Evolutionary conservation across 73 alveolate genomes (phyloP), one percentile per base, ranked within the genome.

Genomic region (Halteria grandinella): DNA sequence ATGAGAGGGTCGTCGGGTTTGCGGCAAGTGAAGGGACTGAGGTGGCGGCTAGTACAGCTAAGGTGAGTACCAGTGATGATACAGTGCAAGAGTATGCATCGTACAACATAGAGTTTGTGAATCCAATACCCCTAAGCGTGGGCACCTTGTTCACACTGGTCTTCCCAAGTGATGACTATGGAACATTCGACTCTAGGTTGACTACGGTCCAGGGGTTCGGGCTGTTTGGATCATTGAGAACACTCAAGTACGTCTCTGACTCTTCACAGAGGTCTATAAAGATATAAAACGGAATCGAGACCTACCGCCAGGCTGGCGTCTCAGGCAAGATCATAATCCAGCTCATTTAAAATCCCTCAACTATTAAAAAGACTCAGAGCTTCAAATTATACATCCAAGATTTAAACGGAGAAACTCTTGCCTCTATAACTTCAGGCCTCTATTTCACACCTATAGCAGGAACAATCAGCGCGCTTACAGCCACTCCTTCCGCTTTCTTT

Each of bases 151-250:
- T 66, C 1, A 44, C 64, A 25, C 69, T 66, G 6, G 50, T 28
- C 2, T 66, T 66, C 36, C 80, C 80, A 1, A 20, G 17, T 6
- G 18, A 66, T 27, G 29, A 45, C 31, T n/a, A n/a, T n/a, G n/a
- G n/a, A n/a, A 47, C 51, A 18, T 44, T 66, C 17, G 80, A 66
- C 14, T 45, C 28, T 1, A 66, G 29, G 15, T 25, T 47, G n/a
- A 17, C 51, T 25, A 40, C 51, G n/a, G 80, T 66, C 6, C 29
- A 66, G 32, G 80, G 80, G 15, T 66, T 44, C 28, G 80, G 80
- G 21, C 29, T 66, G 15, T 47, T 66, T 66, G 80, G 80, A 1
- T 47, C 63, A 44, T 36, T 44, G 1, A 41, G 45, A 27, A 44
- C 18, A 10, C 34, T 66, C n/a, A 29, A 4, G 40, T 66, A 7